A percentile compares a stretch with the other conserved stretches of the same genome.
Evolutionary conservation across 768 basidiomycete species (phyloP).

Genomic region (Phaffia australis): DNA sequence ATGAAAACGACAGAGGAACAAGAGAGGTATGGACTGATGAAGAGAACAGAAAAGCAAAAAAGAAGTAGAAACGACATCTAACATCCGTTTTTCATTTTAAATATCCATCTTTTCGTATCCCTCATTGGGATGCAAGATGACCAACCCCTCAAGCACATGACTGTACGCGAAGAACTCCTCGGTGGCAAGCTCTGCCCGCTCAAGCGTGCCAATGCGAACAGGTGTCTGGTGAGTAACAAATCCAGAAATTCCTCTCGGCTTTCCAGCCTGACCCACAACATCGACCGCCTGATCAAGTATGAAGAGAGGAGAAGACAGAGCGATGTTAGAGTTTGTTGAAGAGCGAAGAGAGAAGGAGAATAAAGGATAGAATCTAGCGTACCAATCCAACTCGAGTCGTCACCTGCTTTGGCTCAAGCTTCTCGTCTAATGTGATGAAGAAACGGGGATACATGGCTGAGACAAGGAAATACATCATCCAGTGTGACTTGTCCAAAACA

Average conservation of each 20-base stretch:
- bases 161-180: constrained; percentile 91
- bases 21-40: too few relatives aligned
- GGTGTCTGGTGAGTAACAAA: constrained; percentile 99
- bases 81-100: background rate
- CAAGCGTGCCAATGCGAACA: constrained; percentile 85
- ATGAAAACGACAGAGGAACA: too few relatives aligned
- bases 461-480: constrained; percentile 95
- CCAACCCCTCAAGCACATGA: constrained; percentile 82
- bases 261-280: constrained; percentile 94
- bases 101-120: constrained; percentile 38
- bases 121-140: constrained; percentile 83
- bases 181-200: constrained; percentile 89
- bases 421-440: constrained; percentile 91
- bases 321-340: background rate
- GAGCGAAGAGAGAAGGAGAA: background rate
- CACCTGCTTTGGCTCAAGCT: constrained; percentile 71
- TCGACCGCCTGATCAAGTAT: constrained; percentile 63
- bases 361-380: constrained; percentile 29
- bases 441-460: constrained; percentile 98
- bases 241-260: constrained; percentile 73
- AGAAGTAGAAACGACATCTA: too few relatives aligned
- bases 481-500: constrained; percentile 87
- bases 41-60: too few relatives aligned
- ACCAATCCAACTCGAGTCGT: constrained; percentile 91
- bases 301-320: constrained; percentile 8